These are phyloP conservation scores for Suillus fuscotomentosus DNA, from an alignment of 768 basidiomycete genomes.

Conservation along the genomic window DNA sequence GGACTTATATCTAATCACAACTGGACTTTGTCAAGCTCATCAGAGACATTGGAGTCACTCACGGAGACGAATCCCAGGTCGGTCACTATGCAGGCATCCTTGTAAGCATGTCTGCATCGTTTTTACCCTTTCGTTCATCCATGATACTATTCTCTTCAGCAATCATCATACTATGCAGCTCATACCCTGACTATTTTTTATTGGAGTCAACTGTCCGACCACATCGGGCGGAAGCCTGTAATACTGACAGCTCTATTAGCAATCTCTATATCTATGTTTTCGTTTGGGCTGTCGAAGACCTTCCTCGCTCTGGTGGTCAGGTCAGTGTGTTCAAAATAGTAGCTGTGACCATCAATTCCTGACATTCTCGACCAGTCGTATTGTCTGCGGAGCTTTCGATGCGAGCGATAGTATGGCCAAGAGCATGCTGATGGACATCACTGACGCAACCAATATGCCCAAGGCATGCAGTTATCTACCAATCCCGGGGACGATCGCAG, in stretches of 20 bases:
- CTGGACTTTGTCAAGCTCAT: slow-evolving; percentile 17
- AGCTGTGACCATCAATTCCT: not conserved
- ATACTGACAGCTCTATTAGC: slow-evolving; percentile 44
- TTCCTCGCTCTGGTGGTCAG: slow-evolving; percentile 11
- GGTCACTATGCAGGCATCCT: slow-evolving; percentile 49
- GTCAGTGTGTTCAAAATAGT: slow-evolving; percentile 16
- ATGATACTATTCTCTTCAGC: slow-evolving; percentile 23
- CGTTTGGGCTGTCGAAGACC: slow-evolving; percentile 46
- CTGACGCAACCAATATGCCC: slow-evolving; percentile 27
- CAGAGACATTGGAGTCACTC: slow-evolving; percentile 33
- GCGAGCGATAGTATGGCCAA: slow-evolving; percentile 54
- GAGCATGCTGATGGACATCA: slow-evolving; percentile 41
- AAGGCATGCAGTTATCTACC: slow-evolving; percentile 60
- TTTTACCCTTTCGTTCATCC: slow-evolving; percentile 29
- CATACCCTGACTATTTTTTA: slow-evolving; percentile 46
- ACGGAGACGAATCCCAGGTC: slow-evolving; percentile 43
- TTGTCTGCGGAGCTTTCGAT: slow-evolving; percentile 45
- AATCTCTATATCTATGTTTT: slow-evolving; percentile 42
- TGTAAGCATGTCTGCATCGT: slow-evolving; percentile 28
- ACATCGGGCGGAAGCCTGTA: slow-evolving; percentile 47
- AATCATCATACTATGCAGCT: slow-evolving; percentile 48
- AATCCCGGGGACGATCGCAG: slow-evolving; percentile 40
- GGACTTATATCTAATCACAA: not conserved
- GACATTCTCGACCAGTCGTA: slow-evolving; percentile 29
- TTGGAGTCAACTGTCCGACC: slow-evolving; percentile 50